phyloP scores from a whole-genome alignment of 2,329 filamentous ascomycete species.

The Exophiala xenobiotica region DNA sequence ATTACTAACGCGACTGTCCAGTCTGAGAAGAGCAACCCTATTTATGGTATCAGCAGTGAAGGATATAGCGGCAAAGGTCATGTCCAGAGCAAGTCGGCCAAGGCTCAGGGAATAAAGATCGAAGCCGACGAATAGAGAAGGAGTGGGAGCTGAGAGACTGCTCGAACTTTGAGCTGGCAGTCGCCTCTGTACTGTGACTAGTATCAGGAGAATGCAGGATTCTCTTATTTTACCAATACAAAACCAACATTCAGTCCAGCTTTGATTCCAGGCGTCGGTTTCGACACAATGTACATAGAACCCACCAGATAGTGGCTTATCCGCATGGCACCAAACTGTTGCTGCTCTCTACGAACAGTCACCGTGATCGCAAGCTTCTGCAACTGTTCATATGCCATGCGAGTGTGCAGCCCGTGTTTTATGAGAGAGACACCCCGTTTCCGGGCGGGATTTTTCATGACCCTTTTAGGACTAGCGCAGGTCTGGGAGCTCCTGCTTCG shows the following conservation, averaged over 20 bases:
- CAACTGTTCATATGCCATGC: no score
- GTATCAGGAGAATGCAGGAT: constrained; percentile 19
- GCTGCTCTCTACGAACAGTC: not conserved
- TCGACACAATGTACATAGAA: constrained; percentile 24
- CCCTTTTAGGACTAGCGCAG: constrained; percentile 1
- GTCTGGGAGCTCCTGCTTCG: constrained; percentile 6
- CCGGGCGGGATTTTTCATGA: not conserved
- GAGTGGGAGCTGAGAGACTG: not conserved
- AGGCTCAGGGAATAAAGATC: constrained; percentile 33
- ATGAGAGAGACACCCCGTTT: not conserved
- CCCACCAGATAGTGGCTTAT: constrained; percentile 11
- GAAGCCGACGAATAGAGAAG: constrained; percentile 28
- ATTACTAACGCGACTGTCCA: constrained; percentile 39
- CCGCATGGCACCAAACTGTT: not conserved
- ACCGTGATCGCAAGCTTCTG: no score
- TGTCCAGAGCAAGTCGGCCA: constrained; percentile 62
- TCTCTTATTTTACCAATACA: constrained; percentile 22
- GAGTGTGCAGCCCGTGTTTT: no score
- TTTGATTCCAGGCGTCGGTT: constrained; percentile 9
- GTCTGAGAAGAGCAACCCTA: constrained; percentile 80
- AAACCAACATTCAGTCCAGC: constrained; percentile 18
- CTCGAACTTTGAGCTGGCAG: not conserved
- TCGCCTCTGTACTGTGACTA: constrained; percentile 20
- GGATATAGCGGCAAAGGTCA: constrained; percentile 75
- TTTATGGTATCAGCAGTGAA: constrained; percentile 78